phyloP scores from a whole-genome alignment of 768 basidiomycete genomes.

The Pleurotus eryngii region DNA sequence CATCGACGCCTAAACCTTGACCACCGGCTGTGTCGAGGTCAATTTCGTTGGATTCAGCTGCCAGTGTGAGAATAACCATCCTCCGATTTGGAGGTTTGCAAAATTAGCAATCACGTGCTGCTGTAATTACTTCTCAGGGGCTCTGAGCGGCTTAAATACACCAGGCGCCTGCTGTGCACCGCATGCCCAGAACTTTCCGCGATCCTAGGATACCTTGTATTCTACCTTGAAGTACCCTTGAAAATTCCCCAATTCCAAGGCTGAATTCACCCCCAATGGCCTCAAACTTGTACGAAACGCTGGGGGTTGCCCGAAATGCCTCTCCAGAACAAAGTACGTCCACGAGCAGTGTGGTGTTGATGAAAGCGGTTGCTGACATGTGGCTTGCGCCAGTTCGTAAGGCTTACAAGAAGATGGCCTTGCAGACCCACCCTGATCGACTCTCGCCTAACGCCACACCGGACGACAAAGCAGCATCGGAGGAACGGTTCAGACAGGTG shows the following conservation, averaged over 20 bases:
- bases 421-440: conserved; percentile 76
- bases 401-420: conserved; percentile 72
- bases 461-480: conserved; percentile 55
- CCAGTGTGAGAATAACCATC: too few species aligned
- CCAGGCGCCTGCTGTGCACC: neutral
- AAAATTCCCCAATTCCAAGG: neutral
- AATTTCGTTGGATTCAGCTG: too few species aligned
- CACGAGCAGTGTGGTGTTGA: neutral
- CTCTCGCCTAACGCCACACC: conserved; percentile 52
- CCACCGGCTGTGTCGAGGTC: neutral
- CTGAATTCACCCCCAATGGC: conserved; percentile 35
- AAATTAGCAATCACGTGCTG: neutral
- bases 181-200: conserved; percentile 3
- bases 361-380: neutral
- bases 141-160: too few species aligned
- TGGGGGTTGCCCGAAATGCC: conserved; percentile 53
- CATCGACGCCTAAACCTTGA: conserved; percentile 35
- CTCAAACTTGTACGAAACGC: conserved; percentile 60
- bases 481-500: conserved; percentile 51
- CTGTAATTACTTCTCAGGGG: neutral
- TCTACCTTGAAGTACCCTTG: conserved; percentile 12
- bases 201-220: neutral
- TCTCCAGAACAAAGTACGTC: conserved; percentile 61
- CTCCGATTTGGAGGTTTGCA: too few species aligned
- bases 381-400: conserved; percentile 51